Conservation (phyloP, 768 basidiomycete genomes). For the Suillus sp. region DNA sequence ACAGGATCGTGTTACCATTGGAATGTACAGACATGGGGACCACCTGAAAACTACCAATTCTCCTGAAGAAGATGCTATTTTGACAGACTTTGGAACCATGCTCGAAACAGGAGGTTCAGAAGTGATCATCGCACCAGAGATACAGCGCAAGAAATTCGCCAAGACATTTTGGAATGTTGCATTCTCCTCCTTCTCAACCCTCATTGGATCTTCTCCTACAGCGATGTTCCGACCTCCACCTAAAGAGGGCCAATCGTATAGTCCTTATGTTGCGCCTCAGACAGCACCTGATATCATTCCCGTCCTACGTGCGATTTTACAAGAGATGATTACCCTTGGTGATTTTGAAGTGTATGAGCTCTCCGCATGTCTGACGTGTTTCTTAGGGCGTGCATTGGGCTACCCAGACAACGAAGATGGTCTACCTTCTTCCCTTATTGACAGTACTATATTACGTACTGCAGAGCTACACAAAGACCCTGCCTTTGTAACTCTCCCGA, state of each 20-base stretch:
- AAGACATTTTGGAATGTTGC: slow-evolving; percentile 70
- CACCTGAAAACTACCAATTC: slow-evolving; percentile 43
- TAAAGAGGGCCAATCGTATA: slow-evolving; percentile 35
- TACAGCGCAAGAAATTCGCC: slow-evolving; percentile 60
- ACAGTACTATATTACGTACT: slow-evolving; percentile 42
- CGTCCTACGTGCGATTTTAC: slow-evolving; percentile 44
- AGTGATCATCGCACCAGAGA: slow-evolving; percentile 51
- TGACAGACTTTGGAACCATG: slow-evolving; percentile 48
- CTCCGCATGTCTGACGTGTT: slow-evolving; percentile 5
- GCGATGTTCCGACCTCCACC: slow-evolving; percentile 54
- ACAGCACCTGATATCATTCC: slow-evolving; percentile 52
- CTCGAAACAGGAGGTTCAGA: slow-evolving; percentile 51
- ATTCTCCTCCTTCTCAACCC: slow-evolving; percentile 53
- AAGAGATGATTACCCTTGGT: slow-evolving; percentile 50
- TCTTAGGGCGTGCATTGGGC: slow-evolving; percentile 45
- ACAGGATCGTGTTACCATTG: slow-evolving; percentile 54
- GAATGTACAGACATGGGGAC: slow-evolving; percentile 54
- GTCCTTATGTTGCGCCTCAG: slow-evolving; percentile 41
- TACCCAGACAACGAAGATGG: slow-evolving; percentile 49
- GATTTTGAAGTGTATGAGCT: background rate
- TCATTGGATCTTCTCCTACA: slow-evolving; percentile 50
- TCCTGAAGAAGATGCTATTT: slow-evolving; percentile 41
- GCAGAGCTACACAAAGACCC: slow-evolving; percentile 42
- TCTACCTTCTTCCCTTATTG: slow-evolving; percentile 46
- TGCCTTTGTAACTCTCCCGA: slow-evolving; percentile 50